Percentiles rank a stretch among this genome's conserved stretches.
Conservation (phyloP, 352 stramenopile genomes). For the Globisporangium paddicum region DNA sequence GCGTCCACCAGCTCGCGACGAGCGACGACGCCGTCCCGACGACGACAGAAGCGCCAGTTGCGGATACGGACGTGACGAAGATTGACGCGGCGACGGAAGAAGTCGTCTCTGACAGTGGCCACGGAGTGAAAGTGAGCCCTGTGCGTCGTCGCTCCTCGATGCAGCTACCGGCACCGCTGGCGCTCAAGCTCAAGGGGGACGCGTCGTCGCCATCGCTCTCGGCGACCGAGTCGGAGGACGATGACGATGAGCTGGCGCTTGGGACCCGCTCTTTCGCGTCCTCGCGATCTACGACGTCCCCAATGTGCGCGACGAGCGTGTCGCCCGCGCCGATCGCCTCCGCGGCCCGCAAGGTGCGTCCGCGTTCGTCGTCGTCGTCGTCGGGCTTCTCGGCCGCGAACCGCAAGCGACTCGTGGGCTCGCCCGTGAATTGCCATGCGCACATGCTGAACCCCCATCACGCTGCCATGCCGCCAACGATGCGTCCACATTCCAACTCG, state of each 20-base stretch:
- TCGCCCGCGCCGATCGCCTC: neutral
- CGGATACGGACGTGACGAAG: neutral
- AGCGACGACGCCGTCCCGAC: neutral
- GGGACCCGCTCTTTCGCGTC: neutral
- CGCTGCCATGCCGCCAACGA: neutral
- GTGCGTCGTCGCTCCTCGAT: constrained; percentile 9
- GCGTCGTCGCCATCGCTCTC: constrained; percentile 26
- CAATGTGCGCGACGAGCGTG: neutral
- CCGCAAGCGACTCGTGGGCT: constrained; percentile 8
- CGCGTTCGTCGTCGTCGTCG: constrained; percentile 18
- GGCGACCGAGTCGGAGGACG: constrained; percentile 52
- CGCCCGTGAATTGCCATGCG: neutral
- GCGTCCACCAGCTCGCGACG: neutral
- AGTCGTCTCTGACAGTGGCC: neutral
- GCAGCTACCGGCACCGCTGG: constrained; percentile 3
- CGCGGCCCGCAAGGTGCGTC: constrained; percentile 9
- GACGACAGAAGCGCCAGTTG: neutral
- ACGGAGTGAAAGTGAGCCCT: neutral
- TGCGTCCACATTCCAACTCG: neutral
- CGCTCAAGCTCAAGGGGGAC: constrained; percentile 10
- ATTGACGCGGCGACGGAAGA: neutral
- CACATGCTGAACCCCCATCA: neutral
- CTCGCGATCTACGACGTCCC: constrained; percentile 14
- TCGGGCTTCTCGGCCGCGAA: constrained; percentile 12
- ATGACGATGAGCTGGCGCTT: constrained; percentile 18